phyloP scores from a whole-genome alignment of 2,329 filamentous ascomycete genomes.

The Apiospora kogelbergensis region DNA sequence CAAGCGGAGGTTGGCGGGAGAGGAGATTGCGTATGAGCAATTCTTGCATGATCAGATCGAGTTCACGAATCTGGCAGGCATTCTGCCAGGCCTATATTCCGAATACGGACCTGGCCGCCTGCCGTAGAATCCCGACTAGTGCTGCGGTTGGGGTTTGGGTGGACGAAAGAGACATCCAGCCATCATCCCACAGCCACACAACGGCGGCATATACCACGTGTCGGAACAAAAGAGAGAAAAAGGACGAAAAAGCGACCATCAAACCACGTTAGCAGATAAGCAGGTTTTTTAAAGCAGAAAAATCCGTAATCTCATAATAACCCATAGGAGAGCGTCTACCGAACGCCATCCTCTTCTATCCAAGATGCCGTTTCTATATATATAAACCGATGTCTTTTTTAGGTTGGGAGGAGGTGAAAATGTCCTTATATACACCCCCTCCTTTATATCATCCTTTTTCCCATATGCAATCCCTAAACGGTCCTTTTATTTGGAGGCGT shows the following conservation, averaged over 20 bases:
- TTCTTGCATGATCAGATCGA: slow-evolving; percentile 19
- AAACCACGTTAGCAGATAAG: neutral
- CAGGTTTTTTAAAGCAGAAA: neutral
- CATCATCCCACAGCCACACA: no score
- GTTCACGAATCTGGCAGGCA: slow-evolving; percentile 18
- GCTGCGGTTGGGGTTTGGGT: neutral
- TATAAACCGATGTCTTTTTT: slow-evolving; percentile 5
- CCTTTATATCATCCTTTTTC: neutral
- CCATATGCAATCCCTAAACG: neutral
- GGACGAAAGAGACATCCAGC: neutral
- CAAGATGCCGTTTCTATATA: slow-evolving; percentile 5
- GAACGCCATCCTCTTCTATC: slow-evolving; percentile 6
- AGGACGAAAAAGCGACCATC: neutral
- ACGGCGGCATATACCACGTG: neutral
- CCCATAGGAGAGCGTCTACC: neutral
- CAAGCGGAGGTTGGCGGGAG: slow-evolving; percentile 14
- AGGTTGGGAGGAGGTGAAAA: neutral
- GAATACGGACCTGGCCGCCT: neutral
- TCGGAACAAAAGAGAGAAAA: neutral
- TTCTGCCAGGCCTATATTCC: slow-evolving; percentile 13
- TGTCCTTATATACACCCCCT: neutral
- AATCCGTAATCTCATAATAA: slow-evolving; percentile 5
- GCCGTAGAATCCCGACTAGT: neutral
- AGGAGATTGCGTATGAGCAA: slow-evolving; percentile 15
- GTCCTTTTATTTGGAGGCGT: slow-evolving; percentile 40